Base-by-base conservation (phyloP, 2,329 filamentous ascomycete genomes). In the Venturia asperata region DNA sequence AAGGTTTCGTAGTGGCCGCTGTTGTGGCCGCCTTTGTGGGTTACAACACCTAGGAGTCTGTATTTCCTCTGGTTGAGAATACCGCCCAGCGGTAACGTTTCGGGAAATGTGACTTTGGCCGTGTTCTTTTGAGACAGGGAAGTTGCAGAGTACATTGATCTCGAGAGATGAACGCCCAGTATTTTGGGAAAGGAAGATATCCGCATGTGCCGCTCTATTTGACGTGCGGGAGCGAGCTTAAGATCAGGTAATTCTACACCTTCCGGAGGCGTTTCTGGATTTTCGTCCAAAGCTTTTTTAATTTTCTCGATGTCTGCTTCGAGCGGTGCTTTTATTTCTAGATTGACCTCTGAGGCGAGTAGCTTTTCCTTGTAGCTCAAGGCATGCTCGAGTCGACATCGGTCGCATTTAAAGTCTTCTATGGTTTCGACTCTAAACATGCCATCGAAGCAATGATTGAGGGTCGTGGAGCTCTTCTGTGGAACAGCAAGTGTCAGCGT, bases 1-100 rank as follows among this genome's bases (percentile, higher is more conserved):
- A 97, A 97, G 0, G 92, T 93, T 75, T 99, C 94, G 77, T 99
- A 99, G 74, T 99, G 94, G 0, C 94, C 94, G 71, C 92, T 96
- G 72, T 96, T 88, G 74, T 99, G 94, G 68, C 90, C 95, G 45
- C 94, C 94, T 72, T 96, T 96, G 74, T 99, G 94, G 27, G 91
- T 96, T 43, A 99, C 91, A 43, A 96, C 85, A 15, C 89, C 91
- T 0, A 96, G 83, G 5, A 99, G 81, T 71, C 87, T 91, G 77
- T 97, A 99, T 73, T 85, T 88, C 68, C 87, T 89, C 71, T 89
- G 87, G 65, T 89, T 84, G 55, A 94, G 77, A 30, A 97, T 79
- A 0, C 91, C 87, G 0, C 94, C 94, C 3, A 99, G 79, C 0
- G 90, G 85, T 2, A 99, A 77, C n/a, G 83, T 83, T 75, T 97